Percentiles rank a stretch among this genome's conserved stretches.
Conservation (phyloP, 352 stramenopile genomes). For the Aphanomyces astaci region DNA sequence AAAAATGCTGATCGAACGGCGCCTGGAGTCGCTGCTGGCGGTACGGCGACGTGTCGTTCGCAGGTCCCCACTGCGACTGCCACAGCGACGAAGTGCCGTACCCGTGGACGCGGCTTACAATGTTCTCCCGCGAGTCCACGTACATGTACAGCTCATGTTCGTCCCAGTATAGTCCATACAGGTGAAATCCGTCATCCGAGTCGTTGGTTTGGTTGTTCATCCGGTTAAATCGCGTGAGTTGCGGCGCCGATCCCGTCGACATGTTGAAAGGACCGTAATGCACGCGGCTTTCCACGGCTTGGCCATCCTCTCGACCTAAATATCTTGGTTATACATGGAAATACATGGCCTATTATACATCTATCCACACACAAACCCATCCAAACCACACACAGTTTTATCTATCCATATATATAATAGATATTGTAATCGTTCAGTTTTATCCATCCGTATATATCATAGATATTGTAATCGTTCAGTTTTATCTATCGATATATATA, state of each 20-base stretch:
- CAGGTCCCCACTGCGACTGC: not conserved
- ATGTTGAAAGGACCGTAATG: not conserved
- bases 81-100: slow-evolving; percentile 7
- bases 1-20: slow-evolving; percentile 17
- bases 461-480: too few relatives aligned
- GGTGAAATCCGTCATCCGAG: not conserved
- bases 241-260: not conserved
- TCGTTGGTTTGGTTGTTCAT: not conserved
- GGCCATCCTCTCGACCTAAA: not conserved
- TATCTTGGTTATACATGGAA: not conserved
- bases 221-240: not conserved
- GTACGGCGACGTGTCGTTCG: slow-evolving; percentile 7
- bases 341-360: too few relatives aligned
- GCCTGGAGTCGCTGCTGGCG: not conserved
- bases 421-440: too few relatives aligned
- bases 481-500: too few relatives aligned
- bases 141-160: slow-evolving; percentile 11
- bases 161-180: slow-evolving; percentile 15
- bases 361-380: too few relatives aligned
- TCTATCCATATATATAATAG: too few relatives aligned
- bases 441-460: too few relatives aligned
- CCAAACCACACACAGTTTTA: too few relatives aligned
- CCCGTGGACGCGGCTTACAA: not conserved
- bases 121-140: not conserved
- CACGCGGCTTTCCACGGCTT: slow-evolving; percentile 9